Base-by-base conservation (phyloP, 345 rosid species). In the Erodium maritimum region DNA sequence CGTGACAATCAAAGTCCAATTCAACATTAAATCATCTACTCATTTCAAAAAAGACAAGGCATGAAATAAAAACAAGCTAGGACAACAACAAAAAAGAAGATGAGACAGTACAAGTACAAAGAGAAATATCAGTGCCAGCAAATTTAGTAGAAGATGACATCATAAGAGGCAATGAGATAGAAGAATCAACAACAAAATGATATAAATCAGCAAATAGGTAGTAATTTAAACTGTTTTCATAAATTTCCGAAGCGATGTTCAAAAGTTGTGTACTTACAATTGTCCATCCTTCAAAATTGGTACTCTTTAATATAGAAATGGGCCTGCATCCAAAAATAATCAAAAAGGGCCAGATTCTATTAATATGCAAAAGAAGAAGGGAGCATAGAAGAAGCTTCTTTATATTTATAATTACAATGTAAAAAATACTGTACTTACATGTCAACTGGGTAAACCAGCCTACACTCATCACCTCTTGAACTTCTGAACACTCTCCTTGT, bases 261-360 rank as follows among this genome's bases (percentile, higher is more conserved):
- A 34, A 34, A 50, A 17, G 42, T 37, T 45, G 17, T 18, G 71
- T 55, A 75, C 90, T 67, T 86, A 91, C 97, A 69, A 90, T 96
- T 61, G 95, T 82, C 97, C 97, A 91, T 50, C 96, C 96, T 64
- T 81, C 90, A 46, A 83, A 68, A 69, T 91, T 85, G 10, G 72
- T 79, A 69, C 95, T 88, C 85, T 88, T 88, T 68, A 91, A 65
- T 67, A 91, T 84, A 77, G 79, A 88, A 69, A 91, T 81, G 14
- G 97, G 97, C 83, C 97, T 91, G 86, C 86, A 75, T n/a, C 52
- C 59, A 66, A 19, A 62, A 54, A 19, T n/a, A 20, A 23, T 18
- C 33, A 33, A 29, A 23, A 67, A 59, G 21, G 29, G 46, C 23
- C 24, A 29, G 14, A 20, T 17, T 19, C 21, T 7, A 34, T 37